These are phyloP conservation scores for Beauveria asiatica DNA, from an alignment of 2,329 filamentous ascomycete species.

Conservation along the genomic window DNA sequence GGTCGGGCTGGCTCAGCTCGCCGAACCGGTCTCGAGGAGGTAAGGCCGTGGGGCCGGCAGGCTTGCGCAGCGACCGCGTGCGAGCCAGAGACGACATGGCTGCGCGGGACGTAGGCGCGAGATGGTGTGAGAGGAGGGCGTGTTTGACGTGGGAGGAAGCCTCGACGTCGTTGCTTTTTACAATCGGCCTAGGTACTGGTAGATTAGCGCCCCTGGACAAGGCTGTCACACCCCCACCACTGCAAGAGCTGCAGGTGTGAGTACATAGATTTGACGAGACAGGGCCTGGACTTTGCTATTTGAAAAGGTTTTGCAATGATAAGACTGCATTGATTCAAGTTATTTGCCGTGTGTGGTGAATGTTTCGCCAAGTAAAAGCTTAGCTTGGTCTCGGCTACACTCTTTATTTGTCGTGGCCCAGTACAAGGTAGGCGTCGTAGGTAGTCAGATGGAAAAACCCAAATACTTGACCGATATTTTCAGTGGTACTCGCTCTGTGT, in stretches of 20 bases:
- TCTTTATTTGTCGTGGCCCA: neutral
- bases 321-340: too few relatives aligned
- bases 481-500: too few relatives aligned
- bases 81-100: slow-evolving; percentile 38
- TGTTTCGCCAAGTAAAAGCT: neutral
- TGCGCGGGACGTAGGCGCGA: neutral
- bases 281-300: too few relatives aligned
- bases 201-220: neutral
- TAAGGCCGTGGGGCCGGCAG: slow-evolving; percentile 16
- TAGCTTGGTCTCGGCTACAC: neutral
- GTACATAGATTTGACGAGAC: neutral
- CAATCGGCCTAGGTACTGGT: neutral
- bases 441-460: too few relatives aligned
- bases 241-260: neutral
- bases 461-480: too few relatives aligned
- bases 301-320: too few relatives aligned
- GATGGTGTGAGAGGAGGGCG: neutral
- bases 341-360: neutral
- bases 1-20: slow-evolving; percentile 13
- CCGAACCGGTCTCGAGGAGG: slow-evolving; percentile 1
- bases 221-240: neutral
- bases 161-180: neutral
- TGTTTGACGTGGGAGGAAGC: neutral
- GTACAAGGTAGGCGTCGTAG: neutral
- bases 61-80: slow-evolving; percentile 41